Base-by-base conservation (phyloP, 1,284 basidiomycete genomes). In the Melampsora occidentalis region DNA sequence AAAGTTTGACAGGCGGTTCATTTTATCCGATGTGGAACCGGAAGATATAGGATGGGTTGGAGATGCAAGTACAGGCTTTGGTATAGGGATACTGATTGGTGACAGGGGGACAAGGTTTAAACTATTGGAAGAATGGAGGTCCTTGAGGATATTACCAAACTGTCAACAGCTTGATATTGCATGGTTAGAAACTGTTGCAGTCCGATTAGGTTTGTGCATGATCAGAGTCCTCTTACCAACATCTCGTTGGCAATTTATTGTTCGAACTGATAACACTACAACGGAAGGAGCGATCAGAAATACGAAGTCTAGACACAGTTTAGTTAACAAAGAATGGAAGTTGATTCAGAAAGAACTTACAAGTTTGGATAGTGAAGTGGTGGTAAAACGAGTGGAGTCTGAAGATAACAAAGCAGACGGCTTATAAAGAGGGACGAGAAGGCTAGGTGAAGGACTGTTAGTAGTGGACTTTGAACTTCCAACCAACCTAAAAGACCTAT, bases 181-280 rank as follows among this genome's bases (percentile, higher is more conserved):
- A 31, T 69, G 49, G 46, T 31, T 69, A 5, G 67, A 69, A 33
- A 69, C 49, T 7, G 49, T 69, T n/a, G 48, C 67, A 25, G 31
- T 69, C 0, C 7, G 67, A n/a, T 9, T 57, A 10, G 53, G 53
- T 1, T 22, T 57, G 14, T n/a, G n/a, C n/a, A n/a, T n/a, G n/a
- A n/a, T n/a, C n/a, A n/a, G n/a, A n/a, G n/a, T n/a, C n/a, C n/a
- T n/a, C n/a, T n/a, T n/a, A n/a, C n/a, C n/a, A n/a, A n/a, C n/a
- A n/a, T n/a, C 25, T 70, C 0, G 53, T 70, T 48, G 7, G 12
- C 20, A 2, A 5, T 7, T 61, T 3, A 39, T 61, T 2, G 68
- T 70, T 5, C 57, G 53, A 10, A 70, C 68, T 3, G 51, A 70
- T 20, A 70, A 70, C 28, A 46, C 69, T 12, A 70, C 68, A 16